Conservation (phyloP, 441 rosid genomes). For the Euphorbia neoarborescens region DNA sequence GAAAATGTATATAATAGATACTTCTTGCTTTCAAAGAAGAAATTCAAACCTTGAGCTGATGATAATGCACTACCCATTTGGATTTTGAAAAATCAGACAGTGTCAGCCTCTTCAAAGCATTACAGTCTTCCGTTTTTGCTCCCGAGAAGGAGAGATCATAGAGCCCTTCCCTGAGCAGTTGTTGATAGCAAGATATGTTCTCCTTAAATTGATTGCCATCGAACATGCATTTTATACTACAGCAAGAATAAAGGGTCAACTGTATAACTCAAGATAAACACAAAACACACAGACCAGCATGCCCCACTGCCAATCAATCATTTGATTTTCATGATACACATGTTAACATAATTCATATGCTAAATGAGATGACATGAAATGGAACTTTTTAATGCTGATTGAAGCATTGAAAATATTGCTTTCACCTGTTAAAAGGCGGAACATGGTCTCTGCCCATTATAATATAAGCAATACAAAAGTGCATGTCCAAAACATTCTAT, state of each 20-base stretch:
- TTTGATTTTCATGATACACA: not conserved
- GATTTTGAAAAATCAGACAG: slow-evolving; percentile 50
- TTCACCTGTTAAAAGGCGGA: not conserved
- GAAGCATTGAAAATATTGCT: not conserved
- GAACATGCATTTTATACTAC: slow-evolving; percentile 72
- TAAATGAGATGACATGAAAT: not conserved
- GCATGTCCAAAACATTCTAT: slow-evolving; percentile 1
- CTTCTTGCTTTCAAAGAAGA: slow-evolving; percentile 4
- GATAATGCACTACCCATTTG: slow-evolving; percentile 60
- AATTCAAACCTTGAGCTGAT: slow-evolving; percentile 53
- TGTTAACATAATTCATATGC: not conserved
- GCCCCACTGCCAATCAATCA: not conserved
- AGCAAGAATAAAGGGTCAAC: slow-evolving; percentile 18
- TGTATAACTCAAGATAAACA: not conserved
- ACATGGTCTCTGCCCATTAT: not conserved
- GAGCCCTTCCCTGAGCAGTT: slow-evolving; percentile 69
- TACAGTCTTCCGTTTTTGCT: slow-evolving; percentile 50
- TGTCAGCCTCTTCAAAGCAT: slow-evolving; percentile 52
- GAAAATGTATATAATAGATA: not conserved
- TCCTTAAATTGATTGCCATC: slow-evolving; percentile 77
- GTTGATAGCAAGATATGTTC: slow-evolving; percentile 58
- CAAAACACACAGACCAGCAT: not conserved
- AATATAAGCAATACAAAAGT: not conserved
- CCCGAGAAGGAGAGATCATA: slow-evolving; percentile 52
- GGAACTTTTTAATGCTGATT: not conserved